These are phyloP conservation scores for Plantago elongata DNA, from an alignment of 257 asterid genomes.

Conservation along the genomic window DNA sequence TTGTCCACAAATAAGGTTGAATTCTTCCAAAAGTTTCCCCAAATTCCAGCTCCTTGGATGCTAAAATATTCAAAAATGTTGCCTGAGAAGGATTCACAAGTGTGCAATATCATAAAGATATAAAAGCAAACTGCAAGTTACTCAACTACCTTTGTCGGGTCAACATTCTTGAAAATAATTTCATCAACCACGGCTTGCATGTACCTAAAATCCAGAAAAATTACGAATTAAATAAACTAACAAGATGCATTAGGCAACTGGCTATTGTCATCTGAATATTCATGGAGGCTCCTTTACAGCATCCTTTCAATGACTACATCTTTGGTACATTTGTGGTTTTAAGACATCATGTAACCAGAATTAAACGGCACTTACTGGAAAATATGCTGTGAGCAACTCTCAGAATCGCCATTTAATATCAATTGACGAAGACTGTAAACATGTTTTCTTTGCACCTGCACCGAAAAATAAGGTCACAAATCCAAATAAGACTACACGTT, in stretches of 20 bases:
- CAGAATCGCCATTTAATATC: conserved; percentile 75
- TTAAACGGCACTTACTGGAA: conserved; percentile 58
- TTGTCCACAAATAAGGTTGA: conserved; percentile 48
- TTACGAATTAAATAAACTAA: not conserved
- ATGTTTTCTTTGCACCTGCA: conserved; percentile 94
- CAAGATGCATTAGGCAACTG: not conserved
- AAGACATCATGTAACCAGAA: conserved; percentile 13
- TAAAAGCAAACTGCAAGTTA: conserved; percentile 14
- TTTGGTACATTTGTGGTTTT: not conserved
- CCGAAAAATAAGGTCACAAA: conserved; percentile 22
- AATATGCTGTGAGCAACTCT: conserved; percentile 77
- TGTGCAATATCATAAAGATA: conserved; percentile 11
- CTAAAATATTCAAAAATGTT: conserved; percentile 35
- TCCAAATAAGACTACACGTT: not conserved
- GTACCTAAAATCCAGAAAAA: conserved; percentile 49
- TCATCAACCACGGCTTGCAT: conserved; percentile 97
- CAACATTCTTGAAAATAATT: conserved; percentile 55
- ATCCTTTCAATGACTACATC: not conserved
- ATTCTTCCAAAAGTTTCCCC: conserved; percentile 68
- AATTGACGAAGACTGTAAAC: conserved; percentile 94
- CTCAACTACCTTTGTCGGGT: conserved; percentile 66
- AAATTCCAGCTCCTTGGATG: conserved; percentile 86
- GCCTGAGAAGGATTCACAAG: conserved; percentile 8
- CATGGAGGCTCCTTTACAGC: not conserved
- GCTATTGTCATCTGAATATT: not conserved